Evolutionary conservation across 73 alveolate species (phyloP), one percentile per base, ranked within the genome.

Genomic region (Paramecium octaurelia): DNA sequence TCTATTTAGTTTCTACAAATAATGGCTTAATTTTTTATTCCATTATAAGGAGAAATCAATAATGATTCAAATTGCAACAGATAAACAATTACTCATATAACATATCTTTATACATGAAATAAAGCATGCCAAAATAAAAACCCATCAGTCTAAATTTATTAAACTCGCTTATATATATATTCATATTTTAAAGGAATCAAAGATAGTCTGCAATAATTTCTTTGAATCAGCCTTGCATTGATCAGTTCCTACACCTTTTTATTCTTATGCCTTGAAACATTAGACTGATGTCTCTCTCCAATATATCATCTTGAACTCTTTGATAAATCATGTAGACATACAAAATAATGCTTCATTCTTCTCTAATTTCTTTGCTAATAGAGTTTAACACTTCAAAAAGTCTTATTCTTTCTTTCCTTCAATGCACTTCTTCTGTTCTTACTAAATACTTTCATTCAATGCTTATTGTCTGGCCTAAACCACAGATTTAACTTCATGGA

Each of bases 151-250:
- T 54, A 54, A 18, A 18, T 7, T 54, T 14, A 4, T 8, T 40
- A 40, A 40, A 40, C 48, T 40, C 48, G 10, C 11, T n/a, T 18
- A 4, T 18, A 11, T 23, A 14, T 23, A 27, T 23, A 12, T 27
- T 64, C 84, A 64, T 64, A 64, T 31, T 64, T 64, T 64, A 64
- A 64, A 64, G 44, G 84, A 64, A 64, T 64, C 84, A 64, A 64
- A 64, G 20, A 64, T 34, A 12, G 23, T 64, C 46, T 64, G 50
- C 9, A 64, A 14, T 10, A 64, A 64, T 27, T 64, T 64, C 46
- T 64, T 64, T 3, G 84, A 64, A 27, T 64, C 84, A 6, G 84
- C 48, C 27, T 34, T 64, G 12, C 84, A 64, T 31, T 27, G 14
- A 1, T 64, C 48, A 23, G 50, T 64, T 31, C 84, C 46, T 31